These are phyloP conservation scores for Penicillium sp. DNA, from an alignment of 2,329 filamentous ascomycete genomes.

Conservation along the genomic window DNA sequence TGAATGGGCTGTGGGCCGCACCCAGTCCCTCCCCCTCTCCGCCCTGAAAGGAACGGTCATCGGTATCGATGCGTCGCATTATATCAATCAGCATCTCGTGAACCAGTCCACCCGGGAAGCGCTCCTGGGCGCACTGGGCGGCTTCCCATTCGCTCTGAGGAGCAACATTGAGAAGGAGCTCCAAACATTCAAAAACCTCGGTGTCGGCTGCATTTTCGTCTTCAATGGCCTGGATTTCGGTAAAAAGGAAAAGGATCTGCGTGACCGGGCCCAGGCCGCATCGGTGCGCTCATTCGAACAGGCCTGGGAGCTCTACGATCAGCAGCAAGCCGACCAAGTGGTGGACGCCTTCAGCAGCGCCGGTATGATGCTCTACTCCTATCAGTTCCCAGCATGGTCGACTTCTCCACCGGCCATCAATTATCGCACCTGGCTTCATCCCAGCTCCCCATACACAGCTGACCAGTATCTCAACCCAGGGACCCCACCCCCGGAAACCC, in stretches of 20 bases:
- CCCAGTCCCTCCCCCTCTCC: slow-evolving; percentile 56
- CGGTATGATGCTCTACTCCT: slow-evolving; percentile 47
- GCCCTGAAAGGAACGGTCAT: slow-evolving; percentile 69
- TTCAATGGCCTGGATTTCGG: slow-evolving; percentile 83
- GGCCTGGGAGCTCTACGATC: slow-evolving; percentile 84
- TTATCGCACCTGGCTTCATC: slow-evolving; percentile 2
- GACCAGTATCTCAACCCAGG: slow-evolving; percentile 45
- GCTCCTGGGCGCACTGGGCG: slow-evolving; percentile 81
- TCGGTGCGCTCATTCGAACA: slow-evolving; percentile 63
- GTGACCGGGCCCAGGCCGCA: slow-evolving; percentile 51
- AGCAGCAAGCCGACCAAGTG: slow-evolving; percentile 69
- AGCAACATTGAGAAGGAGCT: slow-evolving; percentile 71
- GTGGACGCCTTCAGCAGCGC: slow-evolving; percentile 82
- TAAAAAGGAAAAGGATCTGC: slow-evolving; percentile 69
- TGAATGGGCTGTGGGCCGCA: slow-evolving; percentile 52
- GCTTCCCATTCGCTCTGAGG: slow-evolving; percentile 72
- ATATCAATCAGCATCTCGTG: slow-evolving; percentile 72
- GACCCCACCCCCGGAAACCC: slow-evolving; percentile 62
- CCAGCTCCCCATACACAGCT: slow-evolving; percentile 19
- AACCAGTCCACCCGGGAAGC: slow-evolving; percentile 70
- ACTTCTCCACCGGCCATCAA: slow-evolving; percentile 1
- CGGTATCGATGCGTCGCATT: slow-evolving; percentile 85
- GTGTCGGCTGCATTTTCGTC: slow-evolving; percentile 76
- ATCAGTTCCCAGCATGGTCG: slow-evolving; percentile 1
- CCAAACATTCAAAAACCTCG: slow-evolving; percentile 61